Evolutionary conservation across 441 rosid species (phyloP).

Genomic region (Pelargonium fulgidum): DNA sequence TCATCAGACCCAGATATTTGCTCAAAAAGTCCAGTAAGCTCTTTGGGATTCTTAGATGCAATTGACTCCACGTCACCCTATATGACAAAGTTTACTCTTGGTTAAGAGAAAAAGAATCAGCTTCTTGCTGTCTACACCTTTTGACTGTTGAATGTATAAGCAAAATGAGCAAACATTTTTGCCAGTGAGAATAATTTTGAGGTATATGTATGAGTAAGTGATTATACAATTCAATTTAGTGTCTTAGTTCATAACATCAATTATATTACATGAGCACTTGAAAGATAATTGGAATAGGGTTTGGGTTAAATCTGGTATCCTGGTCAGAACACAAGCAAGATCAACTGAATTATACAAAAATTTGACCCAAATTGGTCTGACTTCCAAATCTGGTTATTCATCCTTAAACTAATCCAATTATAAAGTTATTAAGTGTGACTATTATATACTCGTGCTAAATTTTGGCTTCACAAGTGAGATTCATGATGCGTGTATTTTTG

Average conservation of each 20-base stretch:
- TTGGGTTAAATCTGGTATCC: not conserved
- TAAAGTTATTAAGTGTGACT: not conserved
- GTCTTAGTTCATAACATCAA: not conserved
- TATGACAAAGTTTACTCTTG: conserved; percentile 15
- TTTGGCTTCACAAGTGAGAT: conserved; percentile 8
- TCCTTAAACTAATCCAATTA: not conserved
- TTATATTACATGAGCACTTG: not conserved
- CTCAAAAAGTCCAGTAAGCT: conserved; percentile 82
- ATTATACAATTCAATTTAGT: not conserved
- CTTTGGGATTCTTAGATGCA: conserved; percentile 95
- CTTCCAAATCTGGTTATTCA: conserved; percentile 2
- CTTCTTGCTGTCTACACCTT: not conserved
- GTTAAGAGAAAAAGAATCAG: conserved; percentile 1
- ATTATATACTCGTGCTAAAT: not conserved
- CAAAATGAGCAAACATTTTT: not conserved
- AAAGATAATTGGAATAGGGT: not conserved
- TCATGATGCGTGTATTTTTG: not conserved
- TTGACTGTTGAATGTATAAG: not conserved
- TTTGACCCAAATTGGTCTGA: conserved; percentile 1
- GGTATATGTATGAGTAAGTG: conserved; percentile 1
- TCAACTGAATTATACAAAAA: not conserved
- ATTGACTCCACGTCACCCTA: conserved; percentile 99
- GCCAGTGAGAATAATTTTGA: not conserved
- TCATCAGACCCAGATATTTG: conserved; percentile 97
- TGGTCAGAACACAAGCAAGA: not conserved